phyloP scores from a whole-genome alignment of 1,139 yeast species.

The Pichia sp. region DNA sequence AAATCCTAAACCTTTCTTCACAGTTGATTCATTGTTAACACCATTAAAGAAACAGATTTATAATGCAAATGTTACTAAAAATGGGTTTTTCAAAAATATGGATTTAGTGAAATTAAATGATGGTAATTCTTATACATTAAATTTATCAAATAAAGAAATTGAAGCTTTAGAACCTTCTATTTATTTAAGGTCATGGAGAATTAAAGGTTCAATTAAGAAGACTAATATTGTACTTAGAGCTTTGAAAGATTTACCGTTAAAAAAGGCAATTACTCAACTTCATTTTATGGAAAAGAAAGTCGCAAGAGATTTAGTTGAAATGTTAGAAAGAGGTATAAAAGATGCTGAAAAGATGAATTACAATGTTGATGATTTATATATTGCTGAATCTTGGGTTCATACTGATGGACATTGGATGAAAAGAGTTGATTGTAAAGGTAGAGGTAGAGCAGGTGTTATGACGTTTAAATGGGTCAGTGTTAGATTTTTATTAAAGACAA shows the following conservation, averaged over 20 bases:
- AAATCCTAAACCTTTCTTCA: conserved; percentile 36
- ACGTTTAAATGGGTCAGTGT: conserved; percentile 76
- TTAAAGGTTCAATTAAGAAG: conserved; percentile 83
- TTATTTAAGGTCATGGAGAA: conserved; percentile 67
- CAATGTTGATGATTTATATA: conserved; percentile 56
- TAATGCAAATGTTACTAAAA: conserved; percentile 48
- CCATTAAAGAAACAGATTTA: conserved; percentile 73
- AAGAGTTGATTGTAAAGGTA: conserved; percentile 79
- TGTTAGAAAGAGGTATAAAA: conserved; percentile 65
- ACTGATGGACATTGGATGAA: conserved; percentile 73
- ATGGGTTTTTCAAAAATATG: conserved; percentile 73
- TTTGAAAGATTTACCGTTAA: conserved; percentile 58
- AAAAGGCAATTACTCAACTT: conserved; percentile 84
- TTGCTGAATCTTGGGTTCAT: conserved; percentile 87
- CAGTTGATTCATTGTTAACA: conserved; percentile 46
- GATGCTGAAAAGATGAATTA: conserved; percentile 61
- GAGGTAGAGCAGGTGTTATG: conserved; percentile 83
- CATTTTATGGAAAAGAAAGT: conserved; percentile 81
- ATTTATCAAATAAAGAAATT: conserved; percentile 58
- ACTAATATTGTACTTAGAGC: conserved; percentile 77
- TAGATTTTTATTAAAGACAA: conserved; percentile 65
- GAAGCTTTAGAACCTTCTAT: conserved; percentile 81
- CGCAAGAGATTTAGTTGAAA: conserved; percentile 71
- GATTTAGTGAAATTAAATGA: conserved; percentile 46
- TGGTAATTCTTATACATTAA: conserved; percentile 41